Evolutionary conservation across 352 stramenopile species (phyloP), one percentile per base, ranked within the genome.

Genomic region (Blastocystis sp.): DNA sequence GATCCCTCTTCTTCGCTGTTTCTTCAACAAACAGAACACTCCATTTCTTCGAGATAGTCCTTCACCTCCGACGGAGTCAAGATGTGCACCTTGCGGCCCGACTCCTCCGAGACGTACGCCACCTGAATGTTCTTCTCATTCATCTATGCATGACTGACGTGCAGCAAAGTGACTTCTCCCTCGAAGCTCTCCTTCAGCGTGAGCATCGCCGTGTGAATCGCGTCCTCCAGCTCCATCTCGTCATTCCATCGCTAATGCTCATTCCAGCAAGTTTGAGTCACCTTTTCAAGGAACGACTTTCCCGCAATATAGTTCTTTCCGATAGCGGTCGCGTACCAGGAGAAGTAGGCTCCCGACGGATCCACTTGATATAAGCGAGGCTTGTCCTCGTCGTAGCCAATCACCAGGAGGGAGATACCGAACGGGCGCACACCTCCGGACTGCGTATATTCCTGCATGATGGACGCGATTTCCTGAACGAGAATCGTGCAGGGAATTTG

Each of bases 291-390:
- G 91, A 99, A 99, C 62, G 94, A 98, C 91, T 98, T 98, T 89
- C 96, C 96, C 92, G 96, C 98, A 64, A 98, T 93, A 87, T 97
- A 98, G 90, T 98, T 94, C 90, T 94, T 93, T 69, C 96, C 97
- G 90, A 99, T 99, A 11, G 97, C 97, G 43, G 96, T 98, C n/a
- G 97, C 97, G 91, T 99, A 98, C 97, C 97, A 99, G 62, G 94
- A 95, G 92, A 99, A 99, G 91, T 98, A 99, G 3, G 96, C 93
- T 45, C 97, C 97, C 9, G 93, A 98, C 7, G 96, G 96, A 90
- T 99, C 97, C 41, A 91, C 90, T 91, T 98, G 95, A 92, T 98
- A 99, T 41, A 99, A 91, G 90, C 98, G 92, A 61, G 97, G 96
- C 38, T 90, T 74, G 79, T 99, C 95, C 82, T 97, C 95, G 88